Evolutionary conservation across 805 yeast genomes (phyloP).

Genomic region (Kregervanrija pseudodelftensis): DNA sequence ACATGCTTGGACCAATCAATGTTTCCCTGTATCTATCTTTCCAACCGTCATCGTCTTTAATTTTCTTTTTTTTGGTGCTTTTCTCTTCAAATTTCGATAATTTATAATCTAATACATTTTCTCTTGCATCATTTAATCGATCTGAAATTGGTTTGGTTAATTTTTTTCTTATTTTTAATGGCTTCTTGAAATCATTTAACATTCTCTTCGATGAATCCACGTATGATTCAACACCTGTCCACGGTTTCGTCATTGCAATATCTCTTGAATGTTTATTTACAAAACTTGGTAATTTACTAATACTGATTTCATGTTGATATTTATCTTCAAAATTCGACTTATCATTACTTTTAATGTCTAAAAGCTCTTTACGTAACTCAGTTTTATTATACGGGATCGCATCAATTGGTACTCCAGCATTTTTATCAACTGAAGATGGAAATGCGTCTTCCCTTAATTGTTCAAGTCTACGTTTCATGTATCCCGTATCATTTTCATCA

Average conservation of each 20-base stretch:
- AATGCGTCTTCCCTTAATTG: conserved; percentile 37
- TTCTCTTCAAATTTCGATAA: conserved; percentile 34
- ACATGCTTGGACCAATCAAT: conserved; percentile 49
- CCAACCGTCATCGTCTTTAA: conserved; percentile 37
- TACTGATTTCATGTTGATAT: conserved; percentile 35
- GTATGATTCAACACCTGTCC: conserved; percentile 50
- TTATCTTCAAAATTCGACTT: conserved; percentile 27
- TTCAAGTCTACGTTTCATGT: conserved; percentile 30
- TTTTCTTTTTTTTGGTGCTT: conserved; percentile 13
- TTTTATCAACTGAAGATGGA: conserved; percentile 28
- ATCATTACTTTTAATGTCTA: conserved; percentile 23
- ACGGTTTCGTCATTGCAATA: conserved; percentile 44
- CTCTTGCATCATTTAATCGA: conserved; percentile 55
- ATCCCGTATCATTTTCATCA: conserved; percentile 13
- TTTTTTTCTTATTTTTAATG: conserved; percentile 14
- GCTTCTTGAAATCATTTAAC: conserved; percentile 47
- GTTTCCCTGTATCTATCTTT: conserved; percentile 56
- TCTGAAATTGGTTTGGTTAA: conserved; percentile 17
- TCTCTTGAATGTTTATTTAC: conserved; percentile 40
- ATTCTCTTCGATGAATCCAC: conserved; percentile 45
- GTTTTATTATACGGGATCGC: conserved; percentile 17
- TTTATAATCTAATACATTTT: conserved; percentile 57
- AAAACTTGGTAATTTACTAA: conserved; percentile 34
- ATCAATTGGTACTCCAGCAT: conserved; percentile 25
- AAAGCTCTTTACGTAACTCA: conserved; percentile 19